Evolutionary conservation across 352 stramenopile genomes (phyloP).

Genomic region (Globisporangium cederbergense): DNA sequence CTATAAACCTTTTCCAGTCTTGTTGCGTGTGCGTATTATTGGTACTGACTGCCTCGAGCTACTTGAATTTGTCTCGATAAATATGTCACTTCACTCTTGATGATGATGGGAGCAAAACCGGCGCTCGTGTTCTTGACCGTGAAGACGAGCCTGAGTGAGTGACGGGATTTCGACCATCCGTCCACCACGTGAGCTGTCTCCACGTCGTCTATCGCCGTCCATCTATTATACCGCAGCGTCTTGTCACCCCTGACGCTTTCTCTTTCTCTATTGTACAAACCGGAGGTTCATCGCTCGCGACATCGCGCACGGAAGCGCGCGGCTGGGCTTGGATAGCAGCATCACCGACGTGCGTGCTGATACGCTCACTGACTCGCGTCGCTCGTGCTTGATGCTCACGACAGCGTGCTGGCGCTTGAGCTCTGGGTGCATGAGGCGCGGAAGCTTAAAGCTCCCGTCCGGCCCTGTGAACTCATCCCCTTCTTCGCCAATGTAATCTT

Average conservation of each 20-base stretch:
- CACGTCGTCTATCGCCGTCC: not conserved
- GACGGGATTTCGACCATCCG: not conserved
- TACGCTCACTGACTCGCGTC: not conserved
- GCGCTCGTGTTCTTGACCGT: not conserved
- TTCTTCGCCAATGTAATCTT: not conserved
- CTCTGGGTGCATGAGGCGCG: constrained; percentile 9
- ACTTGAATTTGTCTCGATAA: not conserved
- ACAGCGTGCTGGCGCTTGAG: constrained; percentile 12
- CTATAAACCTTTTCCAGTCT: not conserved
- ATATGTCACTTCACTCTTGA: not conserved
- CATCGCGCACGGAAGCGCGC: constrained; percentile 4
- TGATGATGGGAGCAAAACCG: not conserved
- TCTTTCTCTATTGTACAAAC: constrained; percentile 16
- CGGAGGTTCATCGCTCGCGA: constrained; percentile 10
- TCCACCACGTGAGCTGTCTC: not conserved
- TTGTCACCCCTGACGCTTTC: not conserved
- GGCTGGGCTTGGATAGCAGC: not conserved
- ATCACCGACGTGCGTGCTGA: not conserved
- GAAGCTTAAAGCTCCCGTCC: constrained; percentile 12
- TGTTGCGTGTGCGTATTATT: constrained; percentile 4
- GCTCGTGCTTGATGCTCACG: constrained; percentile 5
- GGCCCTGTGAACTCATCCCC: constrained; percentile 4
- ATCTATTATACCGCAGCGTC: constrained; percentile 6
- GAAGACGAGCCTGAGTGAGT: not conserved
- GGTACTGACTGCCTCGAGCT: not conserved